Evolutionary conservation across 192 early-diverging fungal genomes (phyloP), one percentile per base, ranked within the genome.

Genomic region (Borealophlyctis nickersoniae): DNA sequence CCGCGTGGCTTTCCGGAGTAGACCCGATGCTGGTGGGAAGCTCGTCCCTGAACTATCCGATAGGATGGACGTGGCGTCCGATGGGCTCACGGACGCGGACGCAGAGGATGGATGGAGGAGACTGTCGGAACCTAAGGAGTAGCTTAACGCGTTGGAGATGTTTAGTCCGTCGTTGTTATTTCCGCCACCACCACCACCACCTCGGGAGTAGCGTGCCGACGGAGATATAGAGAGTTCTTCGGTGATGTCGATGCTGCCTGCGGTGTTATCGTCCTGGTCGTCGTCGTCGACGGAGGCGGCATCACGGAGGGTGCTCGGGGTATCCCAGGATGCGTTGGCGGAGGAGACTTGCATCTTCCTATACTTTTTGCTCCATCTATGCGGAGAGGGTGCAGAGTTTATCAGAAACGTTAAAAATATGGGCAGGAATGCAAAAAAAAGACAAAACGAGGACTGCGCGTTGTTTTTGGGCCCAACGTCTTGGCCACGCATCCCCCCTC

Each of bases 361-460:
- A 33, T 68, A 68, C 50, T 57, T 55, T 53, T 68, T 68, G 22
- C 58, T 60, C 66, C 66, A 68, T 28, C 66, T 66, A 36, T 57
- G 56, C 13, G n/a, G n/a, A n/a, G n/a, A n/a, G n/a, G n/a, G n/a
- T n/a, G n/a, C n/a, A n/a, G 56, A 14, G 27, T 60, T 60, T 4
- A 60, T 3, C 4, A 24, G 48, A 62, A 50, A 55, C 27, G 5
- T 1, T 55, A 9, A 14, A 56, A 26, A 16, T n/a, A n/a, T n/a
- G n/a, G n/a, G n/a, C n/a, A n/a, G n/a, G n/a, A n/a, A n/a, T n/a
- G n/a, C n/a, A n/a, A n/a, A n/a, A n/a, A n/a, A n/a, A n/a, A n/a
- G n/a, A n/a, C n/a, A n/a, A n/a, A n/a, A n/a, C n/a, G n/a, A n/a
- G n/a, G n/a, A n/a, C n/a, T n/a, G n/a, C n/a, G n/a, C n/a, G n/a